Evolutionary conservation across 2,329 filamentous ascomycete species (phyloP).

Genomic region (Scedosporium boydii): DNA sequence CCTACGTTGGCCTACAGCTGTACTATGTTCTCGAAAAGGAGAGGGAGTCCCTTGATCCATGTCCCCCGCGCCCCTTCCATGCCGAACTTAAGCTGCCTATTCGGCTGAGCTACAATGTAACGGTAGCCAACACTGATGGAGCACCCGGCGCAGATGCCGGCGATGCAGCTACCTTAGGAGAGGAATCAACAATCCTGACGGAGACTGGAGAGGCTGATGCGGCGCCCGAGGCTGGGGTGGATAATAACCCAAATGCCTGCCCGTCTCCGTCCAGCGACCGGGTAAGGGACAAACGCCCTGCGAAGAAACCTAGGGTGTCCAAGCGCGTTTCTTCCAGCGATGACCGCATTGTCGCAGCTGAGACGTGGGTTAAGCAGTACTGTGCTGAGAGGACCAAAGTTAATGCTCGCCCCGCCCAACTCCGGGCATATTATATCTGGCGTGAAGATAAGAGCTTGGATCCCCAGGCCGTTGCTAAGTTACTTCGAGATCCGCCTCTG

Average conservation of each 20-base stretch:
- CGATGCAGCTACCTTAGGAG: slow-evolving; percentile 5
- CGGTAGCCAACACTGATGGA: slow-evolving; percentile 14
- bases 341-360: slow-evolving; percentile 32
- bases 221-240: no score
- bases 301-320: background rate
- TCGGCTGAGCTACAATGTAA: slow-evolving; percentile 35
- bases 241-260: no score
- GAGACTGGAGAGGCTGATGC: slow-evolving; percentile 1
- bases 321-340: slow-evolving; percentile 20
- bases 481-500: slow-evolving; percentile 54
- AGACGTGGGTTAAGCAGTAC: slow-evolving; percentile 27
- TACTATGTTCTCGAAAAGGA: slow-evolving; percentile 63
- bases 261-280: no score
- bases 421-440: slow-evolving; percentile 59
- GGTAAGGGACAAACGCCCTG: background rate
- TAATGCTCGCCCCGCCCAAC: slow-evolving; percentile 19
- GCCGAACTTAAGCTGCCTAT: slow-evolving; percentile 61
- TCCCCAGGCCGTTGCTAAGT: slow-evolving; percentile 37
- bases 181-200: background rate
- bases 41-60: slow-evolving; percentile 55
- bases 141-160: slow-evolving; percentile 20
- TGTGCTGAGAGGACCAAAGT: slow-evolving; percentile 17
- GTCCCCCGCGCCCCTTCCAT: slow-evolving; percentile 59
- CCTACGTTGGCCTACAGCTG: slow-evolving; percentile 69
- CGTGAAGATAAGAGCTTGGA: slow-evolving; percentile 38